Conservation (phyloP, 192 early-diverging fungal genomes). For the Podila epigama region DNA sequence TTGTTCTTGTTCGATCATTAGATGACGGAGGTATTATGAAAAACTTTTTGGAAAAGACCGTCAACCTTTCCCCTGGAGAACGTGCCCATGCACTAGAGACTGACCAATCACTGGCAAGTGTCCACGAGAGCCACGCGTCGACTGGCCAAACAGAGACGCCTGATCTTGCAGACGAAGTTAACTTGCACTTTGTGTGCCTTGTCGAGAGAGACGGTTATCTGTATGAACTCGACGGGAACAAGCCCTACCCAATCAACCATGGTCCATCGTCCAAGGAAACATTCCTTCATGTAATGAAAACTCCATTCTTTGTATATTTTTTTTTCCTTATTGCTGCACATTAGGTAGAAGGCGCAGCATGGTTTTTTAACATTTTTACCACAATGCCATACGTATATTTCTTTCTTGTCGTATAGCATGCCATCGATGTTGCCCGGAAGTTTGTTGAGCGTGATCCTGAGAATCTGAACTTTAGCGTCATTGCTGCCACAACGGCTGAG, state of each 20-base stretch:
- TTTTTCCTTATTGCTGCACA: too few relatives aligned
- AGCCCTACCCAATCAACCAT: constrained; percentile 84
- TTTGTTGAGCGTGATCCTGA: constrained; percentile 76
- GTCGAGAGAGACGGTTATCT: constrained; percentile 76
- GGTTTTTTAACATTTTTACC: neutral
- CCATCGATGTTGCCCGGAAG: constrained; percentile 64
- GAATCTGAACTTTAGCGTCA: constrained; percentile 69
- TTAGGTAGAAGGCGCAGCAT: too few relatives aligned
- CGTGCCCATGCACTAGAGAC: constrained; percentile 76
- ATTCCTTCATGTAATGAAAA: constrained; percentile 59
- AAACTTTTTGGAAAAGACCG: constrained; percentile 69
- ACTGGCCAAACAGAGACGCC: constrained; percentile 79
- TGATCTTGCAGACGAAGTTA: constrained; percentile 73
- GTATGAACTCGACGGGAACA: constrained; percentile 91
- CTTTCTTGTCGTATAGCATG: constrained; percentile 44
- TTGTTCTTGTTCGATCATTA: constrained; percentile 2
- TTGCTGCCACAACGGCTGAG: constrained; percentile 58
- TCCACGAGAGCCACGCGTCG: constrained; percentile 61
- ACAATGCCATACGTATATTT: neutral
- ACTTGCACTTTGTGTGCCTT: constrained; percentile 91
- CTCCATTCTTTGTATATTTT: neutral
- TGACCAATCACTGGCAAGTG: constrained; percentile 58
- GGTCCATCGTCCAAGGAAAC: constrained; percentile 62
- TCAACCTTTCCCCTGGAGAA: constrained; percentile 70
- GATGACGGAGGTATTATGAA: constrained; percentile 66